Evolutionary conservation across 2,329 filamentous ascomycete species (phyloP).

Genomic region (Sporothrix globosa): DNA sequence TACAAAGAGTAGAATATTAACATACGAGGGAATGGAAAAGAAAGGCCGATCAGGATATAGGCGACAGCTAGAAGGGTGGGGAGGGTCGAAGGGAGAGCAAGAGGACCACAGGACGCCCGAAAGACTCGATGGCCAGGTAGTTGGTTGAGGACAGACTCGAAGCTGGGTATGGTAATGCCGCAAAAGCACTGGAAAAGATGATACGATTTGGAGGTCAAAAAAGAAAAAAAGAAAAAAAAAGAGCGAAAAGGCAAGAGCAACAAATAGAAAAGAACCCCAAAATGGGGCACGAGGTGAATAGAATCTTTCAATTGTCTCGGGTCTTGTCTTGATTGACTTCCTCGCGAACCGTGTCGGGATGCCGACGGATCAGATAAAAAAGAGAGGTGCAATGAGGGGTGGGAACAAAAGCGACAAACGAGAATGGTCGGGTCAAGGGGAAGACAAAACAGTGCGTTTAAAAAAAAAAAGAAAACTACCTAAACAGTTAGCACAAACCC

Average conservation of each 20-base stretch:
- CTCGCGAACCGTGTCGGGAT: conserved; percentile 2
- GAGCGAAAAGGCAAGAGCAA: not conserved
- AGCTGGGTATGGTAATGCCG: conserved; percentile 8
- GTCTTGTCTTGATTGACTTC: not conserved
- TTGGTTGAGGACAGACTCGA: not conserved
- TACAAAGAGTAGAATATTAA: not conserved
- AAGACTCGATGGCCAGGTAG: too few relatives aligned
- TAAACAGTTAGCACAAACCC: not conserved
- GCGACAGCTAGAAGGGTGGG: conserved; percentile 14
- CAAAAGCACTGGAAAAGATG: conserved; percentile 1
- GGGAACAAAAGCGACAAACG: not conserved
- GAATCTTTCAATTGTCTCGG: not conserved
- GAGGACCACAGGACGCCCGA: not conserved
- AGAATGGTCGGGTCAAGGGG: not conserved
- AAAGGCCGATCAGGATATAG: conserved; percentile 21
- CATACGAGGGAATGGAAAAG: conserved; percentile 19
- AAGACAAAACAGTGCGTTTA: not conserved
- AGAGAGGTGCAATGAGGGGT: not conserved
- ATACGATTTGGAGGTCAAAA: not conserved
- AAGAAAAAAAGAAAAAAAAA: not conserved
- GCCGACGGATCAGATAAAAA: conserved; percentile 31
- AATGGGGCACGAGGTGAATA: conserved; percentile 5
- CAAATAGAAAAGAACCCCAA: not conserved
- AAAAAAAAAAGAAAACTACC: not conserved
- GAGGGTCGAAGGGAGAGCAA: not conserved